Evolutionary conservation across 495 filamentous ascomycete species (phyloP), one percentile per base, ranked within the genome.

Genomic region (Aspergillus coremiiformis): DNA sequence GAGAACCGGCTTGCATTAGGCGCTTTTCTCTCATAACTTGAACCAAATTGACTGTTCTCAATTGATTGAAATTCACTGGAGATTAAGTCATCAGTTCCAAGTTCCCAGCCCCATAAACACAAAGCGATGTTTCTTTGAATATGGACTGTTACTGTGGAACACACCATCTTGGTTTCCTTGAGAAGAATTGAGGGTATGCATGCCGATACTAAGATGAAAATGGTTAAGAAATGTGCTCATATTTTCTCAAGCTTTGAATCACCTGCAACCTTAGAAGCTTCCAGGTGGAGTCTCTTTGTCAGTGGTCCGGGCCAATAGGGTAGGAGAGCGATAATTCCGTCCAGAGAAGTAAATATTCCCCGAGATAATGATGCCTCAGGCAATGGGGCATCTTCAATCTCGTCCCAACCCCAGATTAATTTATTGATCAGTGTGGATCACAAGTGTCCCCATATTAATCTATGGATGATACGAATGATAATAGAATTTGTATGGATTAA

Each of bases 211-310:
- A 66, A 46, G 26, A 44, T 57, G 4, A n/a, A 58, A 24, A 0
- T 6, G 52, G 64, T 47, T 58, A 60, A 30, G 42, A 60, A 67
- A 66, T 67, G 39, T 61, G 62, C 65, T 67, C 63, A 67, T 60
- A 55, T 62, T 37, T 55, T 59, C 66, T 59, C 58, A 61, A 33
- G 27, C 39, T 47, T 53, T 29, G 44, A 46, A 26, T 37, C 33
- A 37, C 33, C 12, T 37, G 33, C 33, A n/a, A n/a, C n/a, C 24
- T 27, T 27, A 8, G 24, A 27, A 35, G 32, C 32, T 35, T 10
- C 32, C 32, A 14, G 32, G 32, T 35, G 32, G 32, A 35, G 32
- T 15, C 12, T 27, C 4, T 27, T 12, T 15, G 11, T 35, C 32
- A 12, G 12, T 5, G 2, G n/a, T n/a, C 4, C 5, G 32, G 32